Base-by-base conservation (phyloP, 2,329 filamentous ascomycete genomes). In the Myriangium duriaei region DNA sequence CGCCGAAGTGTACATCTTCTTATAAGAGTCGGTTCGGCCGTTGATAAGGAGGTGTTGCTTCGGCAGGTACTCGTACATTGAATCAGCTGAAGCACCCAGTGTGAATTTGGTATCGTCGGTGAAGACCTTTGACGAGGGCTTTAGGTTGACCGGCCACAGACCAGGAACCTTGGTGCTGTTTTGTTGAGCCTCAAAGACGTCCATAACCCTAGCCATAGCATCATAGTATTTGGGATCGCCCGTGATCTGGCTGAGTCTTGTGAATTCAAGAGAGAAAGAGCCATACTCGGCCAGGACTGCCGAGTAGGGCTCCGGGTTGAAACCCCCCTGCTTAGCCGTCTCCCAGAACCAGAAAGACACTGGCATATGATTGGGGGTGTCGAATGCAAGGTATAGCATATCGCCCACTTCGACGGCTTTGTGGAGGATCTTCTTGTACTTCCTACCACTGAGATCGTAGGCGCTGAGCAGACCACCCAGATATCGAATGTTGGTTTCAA, bases 401-500 rank as follows among this genome's bases (percentile, higher is more conserved):
- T 78, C 70, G 13, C 69, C 77, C 9, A 81, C 62, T 56, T 81
- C 73, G 1, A 64, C 60, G 1, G 77, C 75, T 53, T 81, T 81
- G 29, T 58, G 58, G 28, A 81, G 60, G 37, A 81, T 55, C n/a
- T 62, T 60, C 16, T 67, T 59, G 44, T 64, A 62, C 41, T 67
- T 60, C 28, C 50, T 44, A 21, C 62, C 64, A 48, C 74, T 80
- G 14, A 82, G 54, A 50, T 82, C 79, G 51, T 81, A 81, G 1
- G 79, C 78, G n/a, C 73, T 71, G 39, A 83, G 50, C 39, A 82
- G 67, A 1, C 79, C 78, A 11, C 79, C 79, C 0, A 83, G 65
- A 50, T 82, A 82, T 30, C 79, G 70, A 41, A 82, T 82, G 9
- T 70, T 80, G 1, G 76, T 81, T 56, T 83, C 79, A 43, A 83